Conservation (phyloP, 2,329 filamentous ascomycete genomes). For the Westerdykella ornata region DNA sequence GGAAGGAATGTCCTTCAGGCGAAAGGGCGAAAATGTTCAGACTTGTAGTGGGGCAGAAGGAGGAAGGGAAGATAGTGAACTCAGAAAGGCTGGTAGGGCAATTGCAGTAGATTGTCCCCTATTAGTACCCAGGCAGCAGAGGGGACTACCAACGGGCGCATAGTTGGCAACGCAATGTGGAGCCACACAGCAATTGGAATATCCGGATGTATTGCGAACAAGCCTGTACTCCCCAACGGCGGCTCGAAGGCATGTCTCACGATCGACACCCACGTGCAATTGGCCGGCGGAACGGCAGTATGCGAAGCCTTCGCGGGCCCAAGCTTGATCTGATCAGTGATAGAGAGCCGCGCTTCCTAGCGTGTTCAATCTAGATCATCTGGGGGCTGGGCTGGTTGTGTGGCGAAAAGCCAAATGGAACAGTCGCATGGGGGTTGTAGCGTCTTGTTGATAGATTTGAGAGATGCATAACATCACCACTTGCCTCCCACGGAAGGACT, state of each 20-base stretch:
- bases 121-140: constrained; percentile 30
- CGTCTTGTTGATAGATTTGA: no score
- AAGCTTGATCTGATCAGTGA: constrained; percentile 16
- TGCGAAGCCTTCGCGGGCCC: constrained; percentile 25
- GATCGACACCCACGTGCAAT: constrained; percentile 23
- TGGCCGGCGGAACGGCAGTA: constrained; percentile 28
- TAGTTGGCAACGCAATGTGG: constrained; percentile 20
- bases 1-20: constrained; percentile 2
- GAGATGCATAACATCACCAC: no score
- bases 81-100: constrained; percentile 12
- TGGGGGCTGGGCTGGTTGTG: constrained; percentile 16
- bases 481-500: not conserved
- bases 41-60: constrained; percentile 2
- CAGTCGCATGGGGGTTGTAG: not conserved
- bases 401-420: constrained; percentile 21
- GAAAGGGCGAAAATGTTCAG: constrained; percentile 1
- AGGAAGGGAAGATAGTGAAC: constrained; percentile 8
- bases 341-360: constrained; percentile 19
- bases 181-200: constrained; percentile 25
- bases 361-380: constrained; percentile 25
- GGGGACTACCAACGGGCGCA: constrained; percentile 24
- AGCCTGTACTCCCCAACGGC: constrained; percentile 35
- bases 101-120: constrained; percentile 31
- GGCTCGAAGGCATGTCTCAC: constrained; percentile 25
- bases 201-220: constrained; percentile 34